Base-by-base conservation (phyloP, 2,329 filamentous ascomycete species). In the Fusarium kyushuense region DNA sequence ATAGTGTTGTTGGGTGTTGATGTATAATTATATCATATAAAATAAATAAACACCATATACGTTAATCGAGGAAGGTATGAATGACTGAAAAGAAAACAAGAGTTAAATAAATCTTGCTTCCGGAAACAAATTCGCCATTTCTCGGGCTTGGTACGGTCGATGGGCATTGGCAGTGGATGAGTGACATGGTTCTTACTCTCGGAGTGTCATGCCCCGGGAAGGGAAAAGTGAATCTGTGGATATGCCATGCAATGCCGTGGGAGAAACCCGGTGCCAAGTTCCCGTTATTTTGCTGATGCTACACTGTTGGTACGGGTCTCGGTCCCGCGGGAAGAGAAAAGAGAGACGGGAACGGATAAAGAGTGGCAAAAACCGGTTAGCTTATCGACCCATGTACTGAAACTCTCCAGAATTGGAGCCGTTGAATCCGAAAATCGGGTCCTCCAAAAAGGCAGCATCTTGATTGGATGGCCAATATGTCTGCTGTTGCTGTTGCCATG, bases 361-460 rank as follows among this genome's bases (percentile, higher is more conserved):
- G 9, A 11, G 27, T 45, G 42, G 42, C 27, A 12, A 45, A 30
- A 45, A 30, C 17, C 13, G 25, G 27, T 30, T 45, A 30, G 42
- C 5, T 65, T 45, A 67, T n/a, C 64, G 45, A 12, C 58, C 58
- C 17, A 35, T 41, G 25, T 46, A 67, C 6, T 76, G 58, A 33
- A 72, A 71, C 27, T 65, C 71, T n/a, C 75, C 76, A 19, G 74
- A 67, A 19, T 70, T 71, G 10, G 75, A 70, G 9, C 75, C 74
- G 40, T 78, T 76, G 36, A 78, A 76, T 2, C 76, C 76, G 48
- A 78, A 77, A 3, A 78, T 70, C 5, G 73, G 62, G 46, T 77
- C 75, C 33, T 77, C 76, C 6, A 75, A 41, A 1, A 67, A 69
- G 2, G 60, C 63, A 3, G 60, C 43, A 1, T 65, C 69, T 5